These are phyloP conservation scores for Coelastrella sp. DNA, from an alignment of 139 green algal species.

Conservation along the genomic window DNA sequence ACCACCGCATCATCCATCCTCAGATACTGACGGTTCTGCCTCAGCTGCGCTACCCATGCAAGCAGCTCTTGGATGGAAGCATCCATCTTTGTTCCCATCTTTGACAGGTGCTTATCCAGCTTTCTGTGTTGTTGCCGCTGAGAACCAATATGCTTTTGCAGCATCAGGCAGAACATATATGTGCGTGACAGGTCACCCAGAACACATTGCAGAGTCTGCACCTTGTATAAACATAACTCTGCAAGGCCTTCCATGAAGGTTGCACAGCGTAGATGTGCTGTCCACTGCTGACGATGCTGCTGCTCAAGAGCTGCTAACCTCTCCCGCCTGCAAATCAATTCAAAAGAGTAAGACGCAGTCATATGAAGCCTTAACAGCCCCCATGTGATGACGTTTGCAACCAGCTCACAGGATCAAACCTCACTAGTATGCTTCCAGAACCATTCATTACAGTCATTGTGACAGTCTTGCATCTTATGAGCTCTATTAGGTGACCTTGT, in stretches of 20 bases:
- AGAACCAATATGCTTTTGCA: not conserved
- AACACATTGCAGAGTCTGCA: not conserved
- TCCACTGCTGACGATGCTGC: not conserved
- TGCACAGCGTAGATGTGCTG: not conserved
- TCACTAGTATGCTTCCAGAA: too few relatives aligned
- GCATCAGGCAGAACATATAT: not conserved
- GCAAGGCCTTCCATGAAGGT: not conserved
- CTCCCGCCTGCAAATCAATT: not conserved
- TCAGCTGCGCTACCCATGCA: slow-evolving; percentile 7
- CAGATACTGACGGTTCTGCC: not conserved
- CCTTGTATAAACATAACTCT: slow-evolving; percentile 15
- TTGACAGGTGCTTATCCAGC: not conserved
- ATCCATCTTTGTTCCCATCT: not conserved
- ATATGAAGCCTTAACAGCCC: too few relatives aligned
- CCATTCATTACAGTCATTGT: too few relatives aligned
- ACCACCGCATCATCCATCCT: not conserved
- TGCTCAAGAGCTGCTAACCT: not conserved
- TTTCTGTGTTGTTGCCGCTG: not conserved
- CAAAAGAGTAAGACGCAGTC: too few relatives aligned
- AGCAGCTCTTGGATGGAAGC: not conserved
- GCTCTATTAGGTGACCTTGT: too few relatives aligned
- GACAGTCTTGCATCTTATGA: too few relatives aligned
- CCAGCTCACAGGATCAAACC: too few relatives aligned
- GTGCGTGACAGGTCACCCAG: not conserved
- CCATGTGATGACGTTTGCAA: not conserved